Evolutionary conservation across 192 early-diverging fungal genomes (phyloP).

Genomic region (Linnemannia schmuckeri): DNA sequence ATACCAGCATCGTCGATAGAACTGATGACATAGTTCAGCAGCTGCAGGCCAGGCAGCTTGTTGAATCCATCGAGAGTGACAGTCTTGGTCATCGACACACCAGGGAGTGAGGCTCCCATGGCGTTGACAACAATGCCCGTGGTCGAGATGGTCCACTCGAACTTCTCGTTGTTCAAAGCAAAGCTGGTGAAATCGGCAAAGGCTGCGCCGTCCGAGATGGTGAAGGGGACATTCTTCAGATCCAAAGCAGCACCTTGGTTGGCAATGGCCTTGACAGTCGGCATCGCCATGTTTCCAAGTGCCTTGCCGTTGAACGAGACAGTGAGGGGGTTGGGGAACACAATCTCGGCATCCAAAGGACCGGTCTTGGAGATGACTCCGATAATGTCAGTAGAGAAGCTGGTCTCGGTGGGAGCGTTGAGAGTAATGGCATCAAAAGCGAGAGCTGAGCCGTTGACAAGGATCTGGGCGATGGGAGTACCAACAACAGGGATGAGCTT

Average conservation of each 20-base stretch:
- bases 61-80: conserved; percentile 61
- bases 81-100: conserved; percentile 56
- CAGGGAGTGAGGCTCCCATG: conserved; percentile 60
- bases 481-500: conserved; percentile 62
- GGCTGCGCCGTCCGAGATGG: too few species aligned
- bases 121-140: conserved; percentile 54
- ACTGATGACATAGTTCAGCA: conserved; percentile 30
- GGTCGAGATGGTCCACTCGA: conserved; percentile 61
- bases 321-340: too few species aligned
- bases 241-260: too few species aligned
- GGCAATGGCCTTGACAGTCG: too few species aligned
- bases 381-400: conserved; percentile 53
- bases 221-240: too few species aligned
- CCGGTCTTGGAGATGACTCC: conserved; percentile 63
- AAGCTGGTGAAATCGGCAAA: too few species aligned
- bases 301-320: too few species aligned
- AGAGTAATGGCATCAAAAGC: too few species aligned
- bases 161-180: too few species aligned
- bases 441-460: conserved; percentile 54
- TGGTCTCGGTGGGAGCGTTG: conserved; percentile 48
- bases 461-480: conserved; percentile 61
- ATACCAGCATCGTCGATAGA: conserved; percentile 26
- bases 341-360: conserved; percentile 63
- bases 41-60: too few species aligned
- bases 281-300: too few species aligned